Conservation (phyloP, 192 early-diverging fungal species). For the Rhizoclosmatium sp. region DNA sequence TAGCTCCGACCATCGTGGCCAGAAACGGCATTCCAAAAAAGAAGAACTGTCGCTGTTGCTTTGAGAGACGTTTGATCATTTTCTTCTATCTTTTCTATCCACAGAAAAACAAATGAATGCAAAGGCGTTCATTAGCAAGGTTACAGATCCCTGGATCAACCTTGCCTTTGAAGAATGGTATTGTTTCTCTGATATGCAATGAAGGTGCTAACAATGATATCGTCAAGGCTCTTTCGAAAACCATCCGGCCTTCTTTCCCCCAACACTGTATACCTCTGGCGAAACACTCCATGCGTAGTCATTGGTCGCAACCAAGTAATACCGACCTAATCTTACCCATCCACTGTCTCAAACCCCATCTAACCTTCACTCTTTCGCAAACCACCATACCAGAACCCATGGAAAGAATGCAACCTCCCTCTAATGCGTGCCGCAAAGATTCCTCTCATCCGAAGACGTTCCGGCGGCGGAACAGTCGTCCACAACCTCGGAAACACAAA, state of each 20-base stretch:
- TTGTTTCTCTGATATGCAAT: background rate
- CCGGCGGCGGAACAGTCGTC: conserved; percentile 92
- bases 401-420: conserved; percentile 89
- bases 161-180: conserved; percentile 89
- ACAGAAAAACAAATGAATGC: background rate
- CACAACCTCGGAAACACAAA: conserved; percentile 97
- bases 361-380: background rate
- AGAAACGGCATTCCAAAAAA: conserved; percentile 46
- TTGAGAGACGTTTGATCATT: background rate
- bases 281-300: conserved; percentile 87
- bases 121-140: conserved; percentile 64
- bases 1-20: conserved; percentile 71
- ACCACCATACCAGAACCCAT: conserved; percentile 77
- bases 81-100: background rate
- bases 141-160: conserved; percentile 80
- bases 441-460: conserved; percentile 85
- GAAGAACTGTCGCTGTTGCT: conserved; percentile 38
- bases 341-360: background rate
- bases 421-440: conserved; percentile 72
- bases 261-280: conserved; percentile 85
- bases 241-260: conserved; percentile 65
- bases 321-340: background rate
- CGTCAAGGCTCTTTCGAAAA: conserved; percentile 76
- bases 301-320: conserved; percentile 89
- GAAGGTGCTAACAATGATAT: background rate